Evolutionary conservation across 345 rosid genomes (phyloP).

Genomic region (Leavenworthia alabamica): DNA sequence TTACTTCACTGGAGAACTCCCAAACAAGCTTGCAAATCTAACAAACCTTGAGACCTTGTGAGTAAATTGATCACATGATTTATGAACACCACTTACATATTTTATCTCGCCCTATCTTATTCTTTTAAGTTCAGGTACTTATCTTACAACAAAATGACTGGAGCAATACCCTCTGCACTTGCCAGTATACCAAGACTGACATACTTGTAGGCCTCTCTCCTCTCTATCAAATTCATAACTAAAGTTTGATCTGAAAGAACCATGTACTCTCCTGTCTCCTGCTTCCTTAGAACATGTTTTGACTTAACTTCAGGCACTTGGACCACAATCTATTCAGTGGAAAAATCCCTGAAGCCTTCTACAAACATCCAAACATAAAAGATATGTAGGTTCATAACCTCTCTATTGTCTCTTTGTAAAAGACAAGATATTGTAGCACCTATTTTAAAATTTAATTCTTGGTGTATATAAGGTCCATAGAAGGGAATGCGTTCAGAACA

Average conservation of each 20-base stretch:
- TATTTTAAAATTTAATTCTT: background rate
- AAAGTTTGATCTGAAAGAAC: background rate
- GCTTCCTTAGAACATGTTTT: background rate
- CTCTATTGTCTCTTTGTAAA: background rate
- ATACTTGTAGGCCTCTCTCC: conserved; percentile 47
- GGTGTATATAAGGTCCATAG: conserved; percentile 47
- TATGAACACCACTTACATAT: background rate
- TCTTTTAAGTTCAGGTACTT: conserved; percentile 37
- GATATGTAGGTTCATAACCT: conserved; percentile 51
- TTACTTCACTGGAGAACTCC: conserved; percentile 67
- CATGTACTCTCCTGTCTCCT: background rate
- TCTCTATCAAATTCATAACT: background rate
- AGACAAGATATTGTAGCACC: background rate
- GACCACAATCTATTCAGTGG: conserved; percentile 79
- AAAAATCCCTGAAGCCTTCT: conserved; percentile 57
- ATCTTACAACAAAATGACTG: conserved; percentile 63
- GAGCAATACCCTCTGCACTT: conserved; percentile 53
- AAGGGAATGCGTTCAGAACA: conserved; percentile 65
- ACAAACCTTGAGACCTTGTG: conserved; percentile 69
- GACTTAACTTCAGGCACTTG: conserved; percentile 47
- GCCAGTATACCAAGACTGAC: conserved; percentile 54
- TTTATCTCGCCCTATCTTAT: background rate
- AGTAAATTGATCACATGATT: conserved; percentile 21
- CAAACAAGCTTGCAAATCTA: conserved; percentile 58
- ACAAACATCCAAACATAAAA: conserved; percentile 57